These are phyloP conservation scores for Paxillus ammoniavirescens DNA, from an alignment of 768 basidiomycete species.

Conservation along the genomic window DNA sequence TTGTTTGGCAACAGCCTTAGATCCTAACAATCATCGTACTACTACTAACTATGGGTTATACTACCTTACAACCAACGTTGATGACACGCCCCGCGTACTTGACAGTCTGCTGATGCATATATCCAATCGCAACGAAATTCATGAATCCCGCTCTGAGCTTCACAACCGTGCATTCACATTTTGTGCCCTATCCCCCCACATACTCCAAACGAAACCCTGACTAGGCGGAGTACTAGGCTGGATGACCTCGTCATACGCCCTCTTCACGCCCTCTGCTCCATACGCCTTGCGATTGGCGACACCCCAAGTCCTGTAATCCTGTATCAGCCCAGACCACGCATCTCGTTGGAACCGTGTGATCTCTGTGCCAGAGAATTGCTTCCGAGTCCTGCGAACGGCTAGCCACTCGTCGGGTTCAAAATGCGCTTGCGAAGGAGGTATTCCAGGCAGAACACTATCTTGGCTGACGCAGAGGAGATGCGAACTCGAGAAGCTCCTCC, in stretches of 20 bases:
- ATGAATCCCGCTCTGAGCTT: not conserved
- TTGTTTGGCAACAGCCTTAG: constrained; percentile 13
- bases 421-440: constrained; percentile 54
- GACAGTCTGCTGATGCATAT: too few relatives aligned
- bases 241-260: constrained; percentile 46
- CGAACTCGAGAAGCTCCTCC: constrained; percentile 47
- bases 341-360: constrained; percentile 49
- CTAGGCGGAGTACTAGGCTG: constrained; percentile 50
- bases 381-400: too few relatives aligned
- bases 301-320: constrained; percentile 51
- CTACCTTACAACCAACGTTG: too few relatives aligned
- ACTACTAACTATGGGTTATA: too few relatives aligned
- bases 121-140: too few relatives aligned
- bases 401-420: too few relatives aligned
- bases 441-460: constrained; percentile 69
- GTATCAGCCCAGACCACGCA: constrained; percentile 63
- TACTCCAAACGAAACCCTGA: constrained; percentile 60
- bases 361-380: constrained; percentile 36
- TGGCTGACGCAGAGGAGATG: constrained; percentile 70
- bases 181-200: constrained; percentile 47
- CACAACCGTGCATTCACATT: constrained; percentile 13
- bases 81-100: not conserved
- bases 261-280: constrained; percentile 47
- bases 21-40: constrained; percentile 6
- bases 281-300: constrained; percentile 47